A percentile compares a stretch with the other conserved stretches of the same genome.
These are phyloP conservation scores for Purpureocillium takamizusanense DNA, from an alignment of 2,329 filamentous ascomycete species.

Conservation along the genomic window DNA sequence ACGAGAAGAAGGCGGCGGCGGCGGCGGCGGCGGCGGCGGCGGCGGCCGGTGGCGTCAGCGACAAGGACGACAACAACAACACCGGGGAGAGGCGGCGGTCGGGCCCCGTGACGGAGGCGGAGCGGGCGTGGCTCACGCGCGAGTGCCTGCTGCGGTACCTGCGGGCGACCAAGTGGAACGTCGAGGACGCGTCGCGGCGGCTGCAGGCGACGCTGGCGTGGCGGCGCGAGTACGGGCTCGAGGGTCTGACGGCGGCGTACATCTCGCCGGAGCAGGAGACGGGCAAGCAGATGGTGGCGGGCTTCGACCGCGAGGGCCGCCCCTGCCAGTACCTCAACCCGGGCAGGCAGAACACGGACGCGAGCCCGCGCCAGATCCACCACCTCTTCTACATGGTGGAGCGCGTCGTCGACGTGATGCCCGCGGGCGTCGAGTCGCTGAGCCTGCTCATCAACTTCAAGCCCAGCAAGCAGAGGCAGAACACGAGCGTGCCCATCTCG, in stretches of 20 bases:
- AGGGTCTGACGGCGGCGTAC: slow-evolving; percentile 72
- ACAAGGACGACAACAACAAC: slow-evolving; percentile 48
- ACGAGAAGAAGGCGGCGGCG: slow-evolving; percentile 31
- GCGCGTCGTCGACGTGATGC: slow-evolving; percentile 78
- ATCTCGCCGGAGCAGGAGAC: slow-evolving; percentile 93
- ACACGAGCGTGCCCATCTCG: slow-evolving; percentile 62
- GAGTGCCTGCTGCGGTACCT: slow-evolving; percentile 92
- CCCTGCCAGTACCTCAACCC: slow-evolving; percentile 89
- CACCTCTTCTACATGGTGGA: slow-evolving; percentile 96
- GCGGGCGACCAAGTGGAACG: slow-evolving; percentile 84
- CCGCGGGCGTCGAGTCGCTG: slow-evolving; percentile 75
- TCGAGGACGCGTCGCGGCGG: slow-evolving; percentile 67
- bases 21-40: slow-evolving; percentile 69
- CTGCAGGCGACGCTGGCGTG: slow-evolving; percentile 73
- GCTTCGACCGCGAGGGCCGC: slow-evolving; percentile 77
- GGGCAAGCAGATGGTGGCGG: slow-evolving; percentile 84
- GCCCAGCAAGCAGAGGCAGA: slow-evolving; percentile 63
- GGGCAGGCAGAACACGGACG: slow-evolving; percentile 84
- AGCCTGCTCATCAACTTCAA: slow-evolving; percentile 90
- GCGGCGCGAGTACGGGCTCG: slow-evolving; percentile 83
- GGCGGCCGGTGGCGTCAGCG: slow-evolving; percentile 25
- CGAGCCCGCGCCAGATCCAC: slow-evolving; percentile 77
- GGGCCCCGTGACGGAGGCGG: slow-evolving; percentile 64
- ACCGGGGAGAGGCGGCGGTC: slow-evolving; percentile 16
- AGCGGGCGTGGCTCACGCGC: slow-evolving; percentile 82